These are phyloP conservation scores for Striga asiatica DNA, from an alignment of 257 asterid genomes.

Conservation along the genomic window DNA sequence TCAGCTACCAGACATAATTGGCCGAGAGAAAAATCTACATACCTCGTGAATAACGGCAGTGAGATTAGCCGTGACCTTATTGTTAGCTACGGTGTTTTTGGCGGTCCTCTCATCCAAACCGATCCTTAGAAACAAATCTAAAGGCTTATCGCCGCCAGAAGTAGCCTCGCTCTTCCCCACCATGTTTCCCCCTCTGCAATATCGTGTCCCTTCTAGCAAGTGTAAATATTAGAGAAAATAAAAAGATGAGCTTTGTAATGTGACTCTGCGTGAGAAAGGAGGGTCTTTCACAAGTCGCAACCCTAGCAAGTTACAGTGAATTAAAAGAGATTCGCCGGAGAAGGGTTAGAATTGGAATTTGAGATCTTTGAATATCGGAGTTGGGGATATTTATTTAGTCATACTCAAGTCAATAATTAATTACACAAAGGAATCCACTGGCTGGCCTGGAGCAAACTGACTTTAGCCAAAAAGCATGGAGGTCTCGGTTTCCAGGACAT, in stretches of 20 bases:
- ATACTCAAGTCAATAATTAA: no score
- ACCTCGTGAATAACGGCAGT: conserved; percentile 48
- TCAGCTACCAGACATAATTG: background rate
- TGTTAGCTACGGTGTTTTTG: conserved; percentile 43
- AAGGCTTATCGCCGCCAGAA: conserved; percentile 22
- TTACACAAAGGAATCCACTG: no score
- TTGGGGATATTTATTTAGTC: no score
- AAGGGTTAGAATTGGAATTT: background rate
- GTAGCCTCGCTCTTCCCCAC: conserved; percentile 19
- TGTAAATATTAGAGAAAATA: background rate
- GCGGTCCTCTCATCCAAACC: conserved; percentile 44
- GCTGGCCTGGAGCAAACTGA: no score
- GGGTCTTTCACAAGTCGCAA: no score
- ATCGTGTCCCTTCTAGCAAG: background rate
- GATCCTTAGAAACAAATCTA: conserved; percentile 40
- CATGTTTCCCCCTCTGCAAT: conserved; percentile 16
- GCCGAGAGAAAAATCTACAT: background rate
- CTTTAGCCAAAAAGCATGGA: no score
- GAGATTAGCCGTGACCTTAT: conserved; percentile 42
- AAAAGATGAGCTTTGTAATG: background rate
- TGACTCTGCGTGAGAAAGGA: no score
- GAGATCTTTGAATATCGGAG: background rate
- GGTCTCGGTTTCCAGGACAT: no score
- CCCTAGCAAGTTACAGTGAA: no score
- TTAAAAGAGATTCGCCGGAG: background rate